phyloP scores from a whole-genome alignment of 805 yeast genomes.

The Starmerella riodocensis region DNA sequence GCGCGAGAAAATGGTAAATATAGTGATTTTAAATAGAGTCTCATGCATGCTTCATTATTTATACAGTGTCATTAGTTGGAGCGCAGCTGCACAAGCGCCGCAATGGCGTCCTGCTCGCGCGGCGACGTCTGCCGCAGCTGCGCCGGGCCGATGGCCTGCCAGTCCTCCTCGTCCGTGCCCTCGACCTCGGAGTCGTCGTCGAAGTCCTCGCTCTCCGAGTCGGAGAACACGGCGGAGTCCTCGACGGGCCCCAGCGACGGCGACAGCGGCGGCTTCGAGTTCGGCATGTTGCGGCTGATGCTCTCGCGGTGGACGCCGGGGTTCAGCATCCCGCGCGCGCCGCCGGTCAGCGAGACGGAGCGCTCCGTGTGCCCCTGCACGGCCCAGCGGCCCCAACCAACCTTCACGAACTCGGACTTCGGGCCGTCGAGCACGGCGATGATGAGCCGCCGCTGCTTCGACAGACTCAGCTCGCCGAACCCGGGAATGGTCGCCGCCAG shows the following conservation, averaged over 20 bases:
- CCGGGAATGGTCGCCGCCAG: conserved; percentile 61
- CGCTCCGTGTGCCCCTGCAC: conserved; percentile 49
- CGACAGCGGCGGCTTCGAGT: conserved; percentile 27
- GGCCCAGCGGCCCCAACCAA: conserved; percentile 98
- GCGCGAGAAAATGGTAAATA: too few species aligned
- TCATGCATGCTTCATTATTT: too few species aligned
- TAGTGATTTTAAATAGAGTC: too few species aligned
- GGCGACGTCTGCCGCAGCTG: conserved; percentile 31
- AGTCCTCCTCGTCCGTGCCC: conserved; percentile 91
- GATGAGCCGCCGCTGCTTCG: conserved; percentile 79
- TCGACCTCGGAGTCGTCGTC: conserved; percentile 23
- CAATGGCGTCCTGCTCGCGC: conserved; percentile 46
- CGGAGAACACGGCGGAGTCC: conserved; percentile 20
- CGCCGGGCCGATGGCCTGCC: conserved; percentile 82
- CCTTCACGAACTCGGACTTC: conserved; percentile 63
- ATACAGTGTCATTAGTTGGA: too few species aligned
- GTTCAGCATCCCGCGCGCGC: background rate
- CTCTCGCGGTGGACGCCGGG: conserved; percentile 14
- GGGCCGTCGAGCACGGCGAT: conserved; percentile 79
- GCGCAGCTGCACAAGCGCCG: conserved; percentile 50
- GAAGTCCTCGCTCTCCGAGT: conserved; percentile 24
- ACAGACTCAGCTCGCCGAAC: conserved; percentile 64
- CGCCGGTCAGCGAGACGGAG: conserved; percentile 1
- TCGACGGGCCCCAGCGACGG: conserved; percentile 22
- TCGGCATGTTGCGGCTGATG: conserved; percentile 20